Evolutionary conservation across 352 stramenopile species (phyloP).

Genomic region (Pythium oligandrum): DNA sequence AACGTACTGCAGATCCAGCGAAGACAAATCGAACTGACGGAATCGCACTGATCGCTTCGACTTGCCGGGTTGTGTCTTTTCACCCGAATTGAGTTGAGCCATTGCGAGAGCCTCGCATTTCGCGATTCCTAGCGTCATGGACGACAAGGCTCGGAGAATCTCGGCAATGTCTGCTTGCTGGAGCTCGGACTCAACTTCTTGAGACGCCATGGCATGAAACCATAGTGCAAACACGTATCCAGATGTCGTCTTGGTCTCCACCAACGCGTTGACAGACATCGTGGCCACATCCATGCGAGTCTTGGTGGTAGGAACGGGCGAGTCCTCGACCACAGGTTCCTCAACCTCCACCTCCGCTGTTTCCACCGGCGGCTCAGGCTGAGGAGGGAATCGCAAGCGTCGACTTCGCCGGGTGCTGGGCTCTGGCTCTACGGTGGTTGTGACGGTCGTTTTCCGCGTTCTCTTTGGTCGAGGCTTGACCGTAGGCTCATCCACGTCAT

Average conservation of each 20-base stretch:
- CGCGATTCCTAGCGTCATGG: conserved; percentile 5
- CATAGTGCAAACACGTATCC: conserved; percentile 18
- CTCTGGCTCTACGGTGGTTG: too few species aligned
- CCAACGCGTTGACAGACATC: neutral
- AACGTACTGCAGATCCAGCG: conserved; percentile 52
- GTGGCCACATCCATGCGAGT: neutral
- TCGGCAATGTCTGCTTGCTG: conserved; percentile 3
- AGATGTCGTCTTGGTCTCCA: conserved; percentile 9
- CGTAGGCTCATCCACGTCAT: too few species aligned
- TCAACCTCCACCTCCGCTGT: neutral
- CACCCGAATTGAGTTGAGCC: conserved; percentile 1
- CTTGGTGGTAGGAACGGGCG: too few species aligned
- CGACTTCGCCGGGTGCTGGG: too few species aligned
- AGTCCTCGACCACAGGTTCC: too few species aligned
- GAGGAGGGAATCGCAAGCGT: too few species aligned
- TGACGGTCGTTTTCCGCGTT: too few species aligned
- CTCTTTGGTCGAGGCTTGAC: too few species aligned
- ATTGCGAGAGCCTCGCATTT: conserved; percentile 9
- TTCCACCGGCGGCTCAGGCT: conserved; percentile 5
- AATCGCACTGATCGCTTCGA: conserved; percentile 32
- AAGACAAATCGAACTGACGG: conserved; percentile 61
- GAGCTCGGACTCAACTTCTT: conserved; percentile 1
- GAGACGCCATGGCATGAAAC: conserved; percentile 10
- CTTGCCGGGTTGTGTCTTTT: neutral
- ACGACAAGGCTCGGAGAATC: conserved; percentile 6